These are phyloP conservation scores for Serendipita indica DNA, from an alignment of 768 basidiomycete genomes.

Conservation along the genomic window DNA sequence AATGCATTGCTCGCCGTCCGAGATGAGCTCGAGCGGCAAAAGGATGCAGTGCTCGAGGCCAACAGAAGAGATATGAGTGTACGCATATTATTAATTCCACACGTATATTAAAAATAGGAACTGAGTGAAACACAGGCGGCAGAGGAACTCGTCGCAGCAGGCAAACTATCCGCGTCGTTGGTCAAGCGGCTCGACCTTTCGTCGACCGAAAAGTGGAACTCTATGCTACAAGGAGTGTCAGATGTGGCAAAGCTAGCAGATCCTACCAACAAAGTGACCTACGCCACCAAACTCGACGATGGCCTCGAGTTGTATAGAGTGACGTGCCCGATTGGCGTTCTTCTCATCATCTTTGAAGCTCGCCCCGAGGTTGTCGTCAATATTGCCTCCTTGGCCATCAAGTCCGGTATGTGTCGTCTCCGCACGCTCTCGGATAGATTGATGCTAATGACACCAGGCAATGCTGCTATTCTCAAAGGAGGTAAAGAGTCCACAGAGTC, in stretches of 20 bases:
- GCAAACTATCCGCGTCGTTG: constrained; percentile 68
- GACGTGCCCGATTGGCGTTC: constrained; percentile 89
- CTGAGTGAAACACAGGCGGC: constrained; percentile 40
- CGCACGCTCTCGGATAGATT: not conserved
- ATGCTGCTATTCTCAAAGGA: constrained; percentile 93
- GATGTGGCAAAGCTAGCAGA: constrained; percentile 79
- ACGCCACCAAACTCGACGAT: constrained; percentile 82
- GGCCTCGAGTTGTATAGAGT: constrained; percentile 80
- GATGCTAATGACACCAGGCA: constrained; percentile 39
- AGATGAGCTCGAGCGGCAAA: constrained; percentile 46
- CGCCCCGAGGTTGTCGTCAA: constrained; percentile 96
- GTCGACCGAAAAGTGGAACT: constrained; percentile 78
- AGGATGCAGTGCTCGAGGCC: constrained; percentile 57
- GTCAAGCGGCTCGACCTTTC: constrained; percentile 73
- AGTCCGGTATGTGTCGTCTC: constrained; percentile 52
- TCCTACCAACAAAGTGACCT: constrained; percentile 74
- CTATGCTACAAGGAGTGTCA: constrained; percentile 78
- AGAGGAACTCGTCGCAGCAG: constrained; percentile 59
- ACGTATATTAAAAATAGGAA: not conserved
- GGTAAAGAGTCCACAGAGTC: constrained; percentile 90
- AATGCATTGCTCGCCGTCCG: constrained; percentile 57
- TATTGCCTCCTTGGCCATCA: constrained; percentile 89
- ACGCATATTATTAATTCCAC: constrained; percentile 15
- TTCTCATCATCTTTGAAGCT: constrained; percentile 94
- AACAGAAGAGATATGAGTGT: constrained; percentile 74